Conservation (phyloP, 768 basidiomycete species). For the Lactarius pseudohatsudake region DNA sequence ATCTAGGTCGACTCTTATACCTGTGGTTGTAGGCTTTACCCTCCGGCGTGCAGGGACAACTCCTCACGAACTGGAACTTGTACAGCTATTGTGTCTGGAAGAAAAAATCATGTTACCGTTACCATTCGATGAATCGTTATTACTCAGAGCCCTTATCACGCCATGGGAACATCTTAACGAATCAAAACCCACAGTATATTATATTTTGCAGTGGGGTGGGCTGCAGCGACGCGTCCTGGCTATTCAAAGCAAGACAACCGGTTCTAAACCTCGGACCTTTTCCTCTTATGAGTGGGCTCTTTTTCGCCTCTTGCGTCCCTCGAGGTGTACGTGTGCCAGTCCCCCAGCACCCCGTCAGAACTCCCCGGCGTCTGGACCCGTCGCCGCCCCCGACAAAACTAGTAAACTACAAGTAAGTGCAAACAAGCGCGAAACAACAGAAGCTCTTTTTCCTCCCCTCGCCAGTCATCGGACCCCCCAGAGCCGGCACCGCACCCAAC, state of each 20-base stretch:
- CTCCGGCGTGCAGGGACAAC: not conserved
- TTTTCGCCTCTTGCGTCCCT: slow-evolving; percentile 18
- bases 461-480: not conserved
- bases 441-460: slow-evolving; percentile 5
- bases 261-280: slow-evolving; percentile 24
- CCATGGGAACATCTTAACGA: not conserved
- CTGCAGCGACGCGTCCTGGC: slow-evolving; percentile 19
- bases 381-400: slow-evolving; percentile 12
- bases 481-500: not conserved
- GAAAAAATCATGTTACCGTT: not conserved
- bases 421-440: not conserved
- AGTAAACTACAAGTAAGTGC: not conserved
- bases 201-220: slow-evolving; percentile 12
- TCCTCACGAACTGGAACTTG: not conserved
- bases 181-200: not conserved
- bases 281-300: slow-evolving; percentile 6
- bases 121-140: not conserved
- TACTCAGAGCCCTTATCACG: not conserved
- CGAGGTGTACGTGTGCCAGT: slow-evolving; percentile 25
- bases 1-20: not conserved
- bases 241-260: slow-evolving; percentile 22
- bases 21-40: not conserved
- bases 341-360: slow-evolving; percentile 22
- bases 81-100: not conserved
- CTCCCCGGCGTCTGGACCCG: slow-evolving; percentile 23